Percentiles rank a stretch among this genome's conserved stretches.
phyloP scores from a whole-genome alignment of 768 basidiomycete species.

The Mycena indigotica region DNA sequence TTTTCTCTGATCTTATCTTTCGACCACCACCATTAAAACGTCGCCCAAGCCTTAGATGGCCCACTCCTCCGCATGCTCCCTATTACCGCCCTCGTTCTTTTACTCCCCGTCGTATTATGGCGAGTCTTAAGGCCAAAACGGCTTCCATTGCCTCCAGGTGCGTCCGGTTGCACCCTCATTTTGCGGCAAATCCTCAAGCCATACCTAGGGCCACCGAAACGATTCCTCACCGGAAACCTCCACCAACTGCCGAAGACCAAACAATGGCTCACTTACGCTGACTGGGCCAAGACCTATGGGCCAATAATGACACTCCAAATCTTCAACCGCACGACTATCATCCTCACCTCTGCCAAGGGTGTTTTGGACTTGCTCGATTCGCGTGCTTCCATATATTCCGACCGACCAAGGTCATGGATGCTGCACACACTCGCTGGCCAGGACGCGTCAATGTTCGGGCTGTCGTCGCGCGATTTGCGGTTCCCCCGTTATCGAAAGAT shows the following conservation, averaged over 20 bases:
- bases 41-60: too few species aligned
- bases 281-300: slow-evolving; percentile 28
- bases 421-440: slow-evolving; percentile 33
- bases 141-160: too few species aligned
- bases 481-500: slow-evolving; percentile 40
- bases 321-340: slow-evolving; percentile 42
- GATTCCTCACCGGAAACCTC: slow-evolving; percentile 29
- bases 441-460: slow-evolving; percentile 33
- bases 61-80: neutral
- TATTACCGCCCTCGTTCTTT: neutral
- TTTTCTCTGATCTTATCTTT: too few species aligned
- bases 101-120: neutral
- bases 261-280: slow-evolving; percentile 23
- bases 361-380: slow-evolving; percentile 50
- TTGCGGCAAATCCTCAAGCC: neutral
- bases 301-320: slow-evolving; percentile 43
- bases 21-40: too few species aligned
- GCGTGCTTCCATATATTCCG: slow-evolving; percentile 52
- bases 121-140: too few species aligned
- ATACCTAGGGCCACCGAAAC: slow-evolving; percentile 25
- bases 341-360: slow-evolving; percentile 47
- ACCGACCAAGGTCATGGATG: slow-evolving; percentile 42
- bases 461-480: slow-evolving; percentile 33
- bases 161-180: too few species aligned
- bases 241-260: slow-evolving; percentile 26